A percentile compares a stretch with the other conserved stretches of the same genome.
phyloP scores from a whole-genome alignment of 2,329 filamentous ascomycete genomes.

The Diaporthe eres region DNA sequence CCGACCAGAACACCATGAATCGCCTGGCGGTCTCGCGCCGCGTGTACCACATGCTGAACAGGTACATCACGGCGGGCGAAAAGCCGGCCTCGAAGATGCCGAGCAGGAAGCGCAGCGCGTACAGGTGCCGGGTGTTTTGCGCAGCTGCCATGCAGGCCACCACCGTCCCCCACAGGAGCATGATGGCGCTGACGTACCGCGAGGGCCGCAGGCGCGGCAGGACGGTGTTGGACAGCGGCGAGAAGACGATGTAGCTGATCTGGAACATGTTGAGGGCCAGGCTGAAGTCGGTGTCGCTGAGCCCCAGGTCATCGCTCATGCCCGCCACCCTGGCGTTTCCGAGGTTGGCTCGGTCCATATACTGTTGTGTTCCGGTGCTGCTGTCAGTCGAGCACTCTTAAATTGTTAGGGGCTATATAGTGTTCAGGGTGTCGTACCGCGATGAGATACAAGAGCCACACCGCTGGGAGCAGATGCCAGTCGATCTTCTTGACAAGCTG shows the following conservation, averaged over 20 bases:
- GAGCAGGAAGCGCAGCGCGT: conserved; percentile 61
- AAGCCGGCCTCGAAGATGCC: conserved; percentile 63
- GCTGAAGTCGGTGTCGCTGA: conserved; percentile 52
- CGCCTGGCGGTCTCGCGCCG: conserved; percentile 52
- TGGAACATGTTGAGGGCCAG: conserved; percentile 67
- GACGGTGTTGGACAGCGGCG: conserved; percentile 69
- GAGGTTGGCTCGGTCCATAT: conserved; percentile 35
- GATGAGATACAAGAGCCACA: conserved; percentile 7
- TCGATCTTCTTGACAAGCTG: not conserved
- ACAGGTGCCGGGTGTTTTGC: conserved; percentile 54
- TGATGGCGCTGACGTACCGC: conserved; percentile 64
- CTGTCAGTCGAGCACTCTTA: not conserved
- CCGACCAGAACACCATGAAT: conserved; percentile 66
- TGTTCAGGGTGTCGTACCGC: not conserved
- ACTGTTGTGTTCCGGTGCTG: not conserved
- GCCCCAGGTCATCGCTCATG: conserved; percentile 61
- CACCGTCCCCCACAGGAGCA: conserved; percentile 67
- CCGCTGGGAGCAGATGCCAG: conserved; percentile 8
- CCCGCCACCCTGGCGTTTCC: conserved; percentile 67
- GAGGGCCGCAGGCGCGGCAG: conserved; percentile 63
- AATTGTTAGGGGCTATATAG: rapidly evolving
- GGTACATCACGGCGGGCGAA: conserved; percentile 60
- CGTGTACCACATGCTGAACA: conserved; percentile 68
- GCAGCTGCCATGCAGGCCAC: conserved; percentile 63
- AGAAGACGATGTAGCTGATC: conserved; percentile 65